Percentiles rank a stretch among this genome's conserved stretches.
Conservation (phyloP, 2,329 filamentous ascomycete species). For the Cercospora sp. region DNA sequence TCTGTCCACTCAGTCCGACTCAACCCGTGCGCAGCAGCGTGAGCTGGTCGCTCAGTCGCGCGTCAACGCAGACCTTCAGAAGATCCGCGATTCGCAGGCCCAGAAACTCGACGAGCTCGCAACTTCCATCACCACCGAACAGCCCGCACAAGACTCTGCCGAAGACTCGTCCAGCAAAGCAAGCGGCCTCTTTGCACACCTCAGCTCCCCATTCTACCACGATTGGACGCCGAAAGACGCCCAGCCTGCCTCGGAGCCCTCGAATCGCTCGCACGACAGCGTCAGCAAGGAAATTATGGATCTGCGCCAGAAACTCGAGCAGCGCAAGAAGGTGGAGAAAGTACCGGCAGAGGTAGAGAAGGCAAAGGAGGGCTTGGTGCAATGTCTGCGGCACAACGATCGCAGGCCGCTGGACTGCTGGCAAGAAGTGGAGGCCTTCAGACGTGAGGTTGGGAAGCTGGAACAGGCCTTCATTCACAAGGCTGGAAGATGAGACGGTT, state of each 20-base stretch:
- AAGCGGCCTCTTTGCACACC: conserved; percentile 36
- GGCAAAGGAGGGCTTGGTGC: conserved; percentile 73
- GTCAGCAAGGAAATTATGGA: conserved; percentile 60
- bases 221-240: conserved; percentile 41
- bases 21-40: conserved; percentile 75
- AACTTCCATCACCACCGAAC: conserved; percentile 49
- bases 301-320: conserved; percentile 52
- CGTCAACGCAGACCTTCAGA: conserved; percentile 80
- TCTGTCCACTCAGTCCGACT: conserved; percentile 67
- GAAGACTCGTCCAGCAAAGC: conserved; percentile 20
- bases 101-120: conserved; percentile 68
- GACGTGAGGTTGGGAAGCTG: conserved; percentile 80
- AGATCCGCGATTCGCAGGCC: conserved; percentile 69
- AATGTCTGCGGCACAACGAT: conserved; percentile 81
- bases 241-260: conserved; percentile 44
- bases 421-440: conserved; percentile 88
- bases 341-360: conserved; percentile 70
- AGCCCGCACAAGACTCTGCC: conserved; percentile 36
- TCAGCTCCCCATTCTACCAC: conserved; percentile 40
- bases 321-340: conserved; percentile 59
- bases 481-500: conserved; percentile 53
- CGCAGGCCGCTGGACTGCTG: conserved; percentile 89
- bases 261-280: conserved; percentile 50
- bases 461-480: conserved; percentile 87
- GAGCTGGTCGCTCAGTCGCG: conserved; percentile 88